Percentiles rank a stretch among this genome's conserved stretches.
Evolutionary conservation across 768 basidiomycete species (phyloP).

Genomic region (Mycena belliarum): DNA sequence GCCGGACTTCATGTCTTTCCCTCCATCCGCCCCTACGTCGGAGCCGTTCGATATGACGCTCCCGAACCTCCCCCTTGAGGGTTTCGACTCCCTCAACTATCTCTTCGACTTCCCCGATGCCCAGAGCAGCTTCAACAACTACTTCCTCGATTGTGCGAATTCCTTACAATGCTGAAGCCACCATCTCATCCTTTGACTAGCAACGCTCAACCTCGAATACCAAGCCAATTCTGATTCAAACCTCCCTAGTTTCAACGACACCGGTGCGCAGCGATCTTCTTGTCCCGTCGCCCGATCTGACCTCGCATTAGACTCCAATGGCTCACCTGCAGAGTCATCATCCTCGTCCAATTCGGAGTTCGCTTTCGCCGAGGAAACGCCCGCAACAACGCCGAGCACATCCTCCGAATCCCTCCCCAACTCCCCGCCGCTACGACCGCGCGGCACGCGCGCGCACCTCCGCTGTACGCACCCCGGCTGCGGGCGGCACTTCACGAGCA

Average conservation of each 20-base stretch:
- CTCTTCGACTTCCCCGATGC: not conserved
- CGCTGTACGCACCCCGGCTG: constrained; percentile 51
- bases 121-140: not conserved
- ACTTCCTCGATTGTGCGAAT: not conserved
- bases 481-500: constrained; percentile 50
- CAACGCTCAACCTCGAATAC: not conserved
- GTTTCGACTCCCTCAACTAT: not conserved
- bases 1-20: not conserved
- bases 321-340: not conserved
- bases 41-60: not conserved
- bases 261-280: not conserved
- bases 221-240: not conserved
- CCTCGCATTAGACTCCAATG: not conserved
- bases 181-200: not conserved
- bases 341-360: not conserved
- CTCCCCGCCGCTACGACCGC: not conserved
- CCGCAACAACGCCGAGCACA: not conserved
- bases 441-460: constrained; percentile 28
- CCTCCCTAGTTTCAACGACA: too few relatives aligned
- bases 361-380: not conserved
- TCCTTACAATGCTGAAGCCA: too few relatives aligned
- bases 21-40: not conserved
- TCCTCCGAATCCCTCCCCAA: not conserved
- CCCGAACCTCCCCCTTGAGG: not conserved
- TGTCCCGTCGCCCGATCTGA: not conserved